Evolutionary conservation across 306 rosid species (phyloP).

Genomic region (Cucurbita moschata): DNA sequence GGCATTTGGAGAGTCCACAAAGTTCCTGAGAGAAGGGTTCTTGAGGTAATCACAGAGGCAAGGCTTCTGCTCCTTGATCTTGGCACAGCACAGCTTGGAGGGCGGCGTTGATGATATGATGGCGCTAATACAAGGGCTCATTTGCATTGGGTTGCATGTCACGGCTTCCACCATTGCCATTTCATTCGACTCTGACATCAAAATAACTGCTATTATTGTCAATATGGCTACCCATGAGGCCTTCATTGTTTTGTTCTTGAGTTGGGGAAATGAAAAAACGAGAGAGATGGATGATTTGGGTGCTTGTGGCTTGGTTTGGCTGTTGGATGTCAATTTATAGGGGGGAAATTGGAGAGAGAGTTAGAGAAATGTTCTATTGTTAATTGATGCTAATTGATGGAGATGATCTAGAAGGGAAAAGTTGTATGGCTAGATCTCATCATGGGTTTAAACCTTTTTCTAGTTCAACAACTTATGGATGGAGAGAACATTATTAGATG

Average conservation of each 20-base stretch:
- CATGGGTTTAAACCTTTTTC: too few relatives aligned
- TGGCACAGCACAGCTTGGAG: conserved; percentile 55
- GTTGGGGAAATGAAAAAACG: neutral
- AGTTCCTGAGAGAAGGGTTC: conserved; percentile 78
- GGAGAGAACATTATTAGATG: too few relatives aligned
- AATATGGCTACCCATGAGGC: conserved; percentile 21
- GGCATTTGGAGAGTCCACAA: conserved; percentile 82
- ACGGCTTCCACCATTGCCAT: conserved; percentile 37
- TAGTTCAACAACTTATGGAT: too few relatives aligned
- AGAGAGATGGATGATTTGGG: neutral
- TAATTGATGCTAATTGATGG: too few relatives aligned
- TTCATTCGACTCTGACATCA: conserved; percentile 19
- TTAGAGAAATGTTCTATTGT: neutral
- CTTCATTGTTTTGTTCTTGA: conserved; percentile 19
- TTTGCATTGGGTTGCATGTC: conserved; percentile 68
- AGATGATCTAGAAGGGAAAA: neutral
- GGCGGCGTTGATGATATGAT: conserved; percentile 72
- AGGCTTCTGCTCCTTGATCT: conserved; percentile 85
- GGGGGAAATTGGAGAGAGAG: conserved; percentile 5
- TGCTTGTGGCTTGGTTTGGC: conserved; percentile 7
- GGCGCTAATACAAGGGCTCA: conserved; percentile 80
- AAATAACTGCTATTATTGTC: conserved; percentile 26
- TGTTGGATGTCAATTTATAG: conserved; percentile 46
- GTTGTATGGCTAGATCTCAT: too few relatives aligned
- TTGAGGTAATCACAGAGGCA: conserved; percentile 83